These are phyloP conservation scores for Wallemia hederae DNA, from an alignment of 1,284 basidiomycete species.

Conservation along the genomic window DNA sequence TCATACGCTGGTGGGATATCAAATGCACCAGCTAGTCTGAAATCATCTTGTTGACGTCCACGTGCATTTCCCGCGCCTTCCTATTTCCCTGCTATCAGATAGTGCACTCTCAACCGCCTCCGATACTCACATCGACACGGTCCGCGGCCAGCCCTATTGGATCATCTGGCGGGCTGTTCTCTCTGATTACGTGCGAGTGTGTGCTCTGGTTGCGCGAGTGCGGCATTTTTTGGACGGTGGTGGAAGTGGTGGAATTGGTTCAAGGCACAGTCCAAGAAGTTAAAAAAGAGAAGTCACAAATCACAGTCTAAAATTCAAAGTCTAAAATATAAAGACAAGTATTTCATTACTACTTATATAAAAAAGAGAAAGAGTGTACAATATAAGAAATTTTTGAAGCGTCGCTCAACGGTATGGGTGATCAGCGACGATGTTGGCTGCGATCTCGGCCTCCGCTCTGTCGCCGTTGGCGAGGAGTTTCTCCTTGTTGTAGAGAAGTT, in stretches of 20 bases:
- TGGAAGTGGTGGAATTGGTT: not conserved
- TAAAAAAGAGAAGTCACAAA: too few relatives aligned
- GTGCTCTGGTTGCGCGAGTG: not conserved
- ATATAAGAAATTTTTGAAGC: not conserved
- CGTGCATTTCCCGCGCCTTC: not conserved
- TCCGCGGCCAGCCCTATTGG: not conserved
- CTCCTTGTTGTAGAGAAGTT: conserved; percentile 96
- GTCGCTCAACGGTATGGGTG: conserved; percentile 10
- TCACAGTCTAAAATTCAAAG: too few relatives aligned
- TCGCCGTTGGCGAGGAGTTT: conserved; percentile 88
- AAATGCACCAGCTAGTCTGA: not conserved
- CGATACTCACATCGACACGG: not conserved
- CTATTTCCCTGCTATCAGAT: too few relatives aligned
- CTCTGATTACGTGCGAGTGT: not conserved
- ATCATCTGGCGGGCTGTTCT: not conserved
- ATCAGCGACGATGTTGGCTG: conserved; percentile 52
- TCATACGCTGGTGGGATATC: not conserved
- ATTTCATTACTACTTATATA: too few relatives aligned
- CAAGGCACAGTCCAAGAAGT: too few relatives aligned
- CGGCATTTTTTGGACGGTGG: not conserved
- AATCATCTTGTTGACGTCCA: not conserved
- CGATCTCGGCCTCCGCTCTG: conserved; percentile 81
- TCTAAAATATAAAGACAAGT: too few relatives aligned
- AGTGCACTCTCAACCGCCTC: too few relatives aligned
- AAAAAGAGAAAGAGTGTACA: not conserved